phyloP scores from a whole-genome alignment of 768 basidiomycete species.

The Boletus subparvulus region DNA sequence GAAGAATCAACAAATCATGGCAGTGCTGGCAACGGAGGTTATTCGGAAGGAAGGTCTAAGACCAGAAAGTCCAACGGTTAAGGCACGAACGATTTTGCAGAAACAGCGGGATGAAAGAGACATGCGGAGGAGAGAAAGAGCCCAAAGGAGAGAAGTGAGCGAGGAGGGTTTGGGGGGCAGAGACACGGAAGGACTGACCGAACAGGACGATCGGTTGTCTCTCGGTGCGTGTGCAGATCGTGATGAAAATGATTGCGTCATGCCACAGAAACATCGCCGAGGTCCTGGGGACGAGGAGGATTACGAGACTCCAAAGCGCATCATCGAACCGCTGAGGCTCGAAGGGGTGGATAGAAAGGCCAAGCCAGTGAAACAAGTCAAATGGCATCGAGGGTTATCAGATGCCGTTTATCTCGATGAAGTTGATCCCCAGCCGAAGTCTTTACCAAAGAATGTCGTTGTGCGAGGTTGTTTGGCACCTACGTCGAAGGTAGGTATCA shows the following conservation, averaged over 20 bases:
- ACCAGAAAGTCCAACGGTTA: constrained; percentile 79
- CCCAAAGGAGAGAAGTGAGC: constrained; percentile 52
- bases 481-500: constrained; percentile 58
- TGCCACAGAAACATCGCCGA: constrained; percentile 45
- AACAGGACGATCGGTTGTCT: constrained; percentile 6
- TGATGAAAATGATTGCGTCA: constrained; percentile 30
- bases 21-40: constrained; percentile 66
- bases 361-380: constrained; percentile 56
- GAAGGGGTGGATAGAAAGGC: constrained; percentile 32
- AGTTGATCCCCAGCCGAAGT: constrained; percentile 50
- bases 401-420: constrained; percentile 64
- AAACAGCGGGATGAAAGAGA: constrained; percentile 64
- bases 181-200: constrained; percentile 33
- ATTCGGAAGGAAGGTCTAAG: constrained; percentile 66
- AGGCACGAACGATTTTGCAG: constrained; percentile 66
- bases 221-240: constrained; percentile 4
- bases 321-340: constrained; percentile 41
- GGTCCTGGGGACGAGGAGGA: constrained; percentile 84
- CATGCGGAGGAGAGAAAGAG: constrained; percentile 54
- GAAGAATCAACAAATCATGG: constrained; percentile 66
- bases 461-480: constrained; percentile 68
- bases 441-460: constrained; percentile 40
- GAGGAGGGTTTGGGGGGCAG: constrained; percentile 30
- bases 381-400: constrained; percentile 73
- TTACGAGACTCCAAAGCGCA: constrained; percentile 62